phyloP scores from a whole-genome alignment of 305 asterid genomes.

The Coffea humblotiana region DNA sequence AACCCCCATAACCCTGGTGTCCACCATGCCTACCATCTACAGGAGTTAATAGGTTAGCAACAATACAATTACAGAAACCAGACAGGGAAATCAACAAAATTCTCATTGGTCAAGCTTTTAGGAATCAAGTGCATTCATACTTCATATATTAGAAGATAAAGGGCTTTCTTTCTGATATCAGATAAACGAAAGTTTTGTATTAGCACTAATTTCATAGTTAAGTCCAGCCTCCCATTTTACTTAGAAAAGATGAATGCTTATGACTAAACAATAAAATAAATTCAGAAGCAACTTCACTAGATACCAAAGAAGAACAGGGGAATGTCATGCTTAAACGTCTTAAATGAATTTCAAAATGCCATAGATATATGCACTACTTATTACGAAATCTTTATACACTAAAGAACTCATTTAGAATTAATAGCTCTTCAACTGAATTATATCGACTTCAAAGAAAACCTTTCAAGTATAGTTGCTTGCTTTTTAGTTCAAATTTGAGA shows the following conservation, averaged over 20 bases:
- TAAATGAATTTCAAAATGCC: not conserved
- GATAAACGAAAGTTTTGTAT: not conserved
- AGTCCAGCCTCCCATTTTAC: not conserved
- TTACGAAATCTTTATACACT: not conserved
- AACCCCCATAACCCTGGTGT: constrained; percentile 70
- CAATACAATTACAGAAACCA: not conserved
- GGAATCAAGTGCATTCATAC: not conserved
- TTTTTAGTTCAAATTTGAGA: not conserved
- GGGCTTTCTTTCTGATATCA: not conserved
- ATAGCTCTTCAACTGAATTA: not conserved
- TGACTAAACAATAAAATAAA: not conserved
- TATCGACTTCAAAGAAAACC: not conserved
- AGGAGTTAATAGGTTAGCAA: constrained; percentile 22
- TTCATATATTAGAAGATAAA: not conserved
- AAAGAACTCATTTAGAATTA: not conserved
- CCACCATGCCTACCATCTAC: constrained; percentile 83
- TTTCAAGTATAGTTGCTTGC: not conserved
- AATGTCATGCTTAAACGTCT: not conserved
- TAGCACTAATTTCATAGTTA: not conserved
- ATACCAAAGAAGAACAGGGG: not conserved
- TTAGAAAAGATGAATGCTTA: not conserved
- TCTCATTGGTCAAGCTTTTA: not conserved
- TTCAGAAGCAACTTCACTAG: not conserved
- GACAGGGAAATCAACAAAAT: not conserved
- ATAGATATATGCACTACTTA: not conserved